phyloP scores from a whole-genome alignment of 805 yeast genomes.

The Isabelozyma heimii region DNA sequence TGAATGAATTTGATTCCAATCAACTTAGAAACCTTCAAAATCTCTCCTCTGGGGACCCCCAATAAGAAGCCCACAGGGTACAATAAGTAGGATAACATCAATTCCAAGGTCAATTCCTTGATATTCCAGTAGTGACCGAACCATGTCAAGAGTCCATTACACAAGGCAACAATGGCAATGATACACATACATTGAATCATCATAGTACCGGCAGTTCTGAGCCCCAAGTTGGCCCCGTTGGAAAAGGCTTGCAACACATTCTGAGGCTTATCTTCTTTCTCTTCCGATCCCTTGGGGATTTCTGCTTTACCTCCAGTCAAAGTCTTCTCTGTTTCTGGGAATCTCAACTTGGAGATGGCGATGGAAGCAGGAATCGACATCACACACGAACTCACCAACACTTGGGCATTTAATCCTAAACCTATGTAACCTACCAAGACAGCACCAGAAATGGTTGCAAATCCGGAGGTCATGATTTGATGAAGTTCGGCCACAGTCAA shows the following conservation, averaged over 20 bases:
- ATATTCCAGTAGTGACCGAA: slow-evolving; percentile 65
- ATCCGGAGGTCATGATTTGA: slow-evolving; percentile 61
- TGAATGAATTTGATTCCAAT: slow-evolving; percentile 58
- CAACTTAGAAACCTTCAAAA: slow-evolving; percentile 48
- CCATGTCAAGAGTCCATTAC: slow-evolving; percentile 56
- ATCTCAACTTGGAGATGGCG: slow-evolving; percentile 57
- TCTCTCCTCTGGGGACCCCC: slow-evolving; percentile 53
- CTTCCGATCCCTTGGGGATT: slow-evolving; percentile 41
- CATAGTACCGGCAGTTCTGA: slow-evolving; percentile 55
- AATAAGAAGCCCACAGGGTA: slow-evolving; percentile 60
- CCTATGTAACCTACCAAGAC: slow-evolving; percentile 63
- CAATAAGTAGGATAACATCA: slow-evolving; percentile 55
- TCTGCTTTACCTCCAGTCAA: slow-evolving; percentile 47
- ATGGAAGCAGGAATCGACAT: slow-evolving; percentile 67
- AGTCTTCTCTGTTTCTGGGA: slow-evolving; percentile 58
- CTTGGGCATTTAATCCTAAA: slow-evolving; percentile 60
- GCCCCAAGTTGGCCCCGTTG: slow-evolving; percentile 57
- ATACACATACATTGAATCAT: slow-evolving; percentile 59
- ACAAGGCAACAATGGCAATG: slow-evolving; percentile 55
- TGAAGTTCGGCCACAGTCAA: slow-evolving; percentile 61
- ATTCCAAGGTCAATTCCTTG: slow-evolving; percentile 47
- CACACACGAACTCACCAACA: slow-evolving; percentile 63
- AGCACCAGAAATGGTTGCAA: slow-evolving; percentile 63
- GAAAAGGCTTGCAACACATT: slow-evolving; percentile 59
- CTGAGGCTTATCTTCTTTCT: slow-evolving; percentile 31